Evolutionary conservation across 1,139 yeast species (phyloP).

Genomic region (Magnusiomyces tetraspermus): DNA sequence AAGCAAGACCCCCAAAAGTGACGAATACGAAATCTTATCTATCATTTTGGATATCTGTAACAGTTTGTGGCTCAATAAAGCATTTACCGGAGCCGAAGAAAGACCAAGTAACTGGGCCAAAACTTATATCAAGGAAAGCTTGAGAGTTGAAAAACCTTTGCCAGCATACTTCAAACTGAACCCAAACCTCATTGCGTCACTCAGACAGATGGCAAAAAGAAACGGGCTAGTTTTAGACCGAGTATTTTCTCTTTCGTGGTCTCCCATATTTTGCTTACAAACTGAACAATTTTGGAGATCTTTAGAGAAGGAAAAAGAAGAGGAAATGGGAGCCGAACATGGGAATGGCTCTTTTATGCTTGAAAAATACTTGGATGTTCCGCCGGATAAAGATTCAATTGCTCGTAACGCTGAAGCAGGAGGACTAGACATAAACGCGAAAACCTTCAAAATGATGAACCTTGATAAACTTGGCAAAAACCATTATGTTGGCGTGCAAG

Average conservation of each 20-base stretch:
- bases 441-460: not conserved
- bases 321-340: not conserved
- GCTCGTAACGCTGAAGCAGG: constrained; percentile 10
- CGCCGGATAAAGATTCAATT: constrained; percentile 23
- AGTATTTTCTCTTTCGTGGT: constrained; percentile 8
- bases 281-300: constrained; percentile 40
- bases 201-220: constrained; percentile 4
- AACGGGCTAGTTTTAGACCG: constrained; percentile 2
- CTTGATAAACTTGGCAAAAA: not conserved
- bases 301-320: constrained; percentile 38
- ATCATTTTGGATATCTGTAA: constrained; percentile 12
- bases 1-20: not conserved
- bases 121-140: not conserved
- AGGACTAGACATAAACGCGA: constrained; percentile 35
- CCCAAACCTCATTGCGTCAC: constrained; percentile 4
- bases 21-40: not conserved
- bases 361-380: constrained; percentile 39
- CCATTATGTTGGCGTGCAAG: not conserved
- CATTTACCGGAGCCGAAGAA: constrained; percentile 7
- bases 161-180: constrained; percentile 6
- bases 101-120: not conserved
- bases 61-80: constrained; percentile 13
- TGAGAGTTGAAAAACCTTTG: not conserved
- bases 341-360: no score
- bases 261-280: constrained; percentile 24